Percentiles rank a stretch among this genome's conserved stretches.
phyloP scores from a whole-genome alignment of 73 alveolate genomes.

The Effrenium voratum region DNA sequence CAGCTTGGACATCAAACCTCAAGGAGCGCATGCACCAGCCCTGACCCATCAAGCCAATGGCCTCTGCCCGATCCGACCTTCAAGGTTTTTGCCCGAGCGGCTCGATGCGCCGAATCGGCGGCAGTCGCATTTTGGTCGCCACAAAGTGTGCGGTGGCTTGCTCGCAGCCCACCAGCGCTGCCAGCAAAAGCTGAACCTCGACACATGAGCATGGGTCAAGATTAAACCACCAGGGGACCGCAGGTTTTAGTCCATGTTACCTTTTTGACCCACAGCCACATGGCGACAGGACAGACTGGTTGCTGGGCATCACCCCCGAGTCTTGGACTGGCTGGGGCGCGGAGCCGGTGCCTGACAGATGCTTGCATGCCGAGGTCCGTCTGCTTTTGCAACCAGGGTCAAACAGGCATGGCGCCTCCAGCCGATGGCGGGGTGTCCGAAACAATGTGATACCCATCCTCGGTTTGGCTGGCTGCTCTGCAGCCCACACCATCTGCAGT shows the following conservation, averaged over 20 bases:
- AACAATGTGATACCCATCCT: constrained; percentile 36
- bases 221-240: too few relatives aligned
- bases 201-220: too few relatives aligned
- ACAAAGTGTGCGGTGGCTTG: constrained; percentile 66
- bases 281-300: neutral
- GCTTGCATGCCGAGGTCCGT: neutral
- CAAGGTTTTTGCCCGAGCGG: neutral
- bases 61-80: neutral
- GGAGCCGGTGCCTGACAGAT: constrained; percentile 33
- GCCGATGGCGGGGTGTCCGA: constrained; percentile 72
- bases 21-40: neutral
- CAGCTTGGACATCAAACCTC: constrained; percentile 75
- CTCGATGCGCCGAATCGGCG: constrained; percentile 67
- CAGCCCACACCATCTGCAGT: constrained; percentile 32
- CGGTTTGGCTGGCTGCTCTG: constrained; percentile 4
- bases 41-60: neutral
- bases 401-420: constrained; percentile 40
- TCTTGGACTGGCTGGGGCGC: constrained; percentile 60
- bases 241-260: neutral
- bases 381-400: neutral
- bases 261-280: neutral
- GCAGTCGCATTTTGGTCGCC: constrained; percentile 75
- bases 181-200: constrained; percentile 59
- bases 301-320: neutral
- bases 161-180: constrained; percentile 57